Conservation (phyloP, 148 eudicot genomes). For the Cornus controversa region DNA sequence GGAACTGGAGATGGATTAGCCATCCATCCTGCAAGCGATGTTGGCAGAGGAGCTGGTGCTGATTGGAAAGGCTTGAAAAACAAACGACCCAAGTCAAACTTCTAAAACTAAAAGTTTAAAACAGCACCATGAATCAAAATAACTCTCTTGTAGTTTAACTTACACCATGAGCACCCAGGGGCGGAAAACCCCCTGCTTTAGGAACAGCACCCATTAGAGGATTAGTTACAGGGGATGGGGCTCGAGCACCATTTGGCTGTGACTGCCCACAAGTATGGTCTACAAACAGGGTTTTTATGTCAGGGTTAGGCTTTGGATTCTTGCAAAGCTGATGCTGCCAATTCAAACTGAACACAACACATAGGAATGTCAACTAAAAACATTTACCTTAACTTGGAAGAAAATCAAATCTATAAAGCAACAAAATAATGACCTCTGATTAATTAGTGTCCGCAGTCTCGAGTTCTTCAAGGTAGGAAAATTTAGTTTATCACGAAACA, state of each 20-base stretch:
- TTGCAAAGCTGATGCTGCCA: conserved; percentile 99
- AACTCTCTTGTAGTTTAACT: conserved; percentile 24
- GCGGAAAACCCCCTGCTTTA: conserved; percentile 77
- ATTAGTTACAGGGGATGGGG: conserved; percentile 82
- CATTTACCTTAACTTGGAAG: neutral
- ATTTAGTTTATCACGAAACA: conserved; percentile 79
- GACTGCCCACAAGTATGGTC: conserved; percentile 92
- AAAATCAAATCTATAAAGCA: neutral
- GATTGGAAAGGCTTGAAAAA: conserved; percentile 68
- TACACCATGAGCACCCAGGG: conserved; percentile 86
- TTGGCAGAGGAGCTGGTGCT: conserved; percentile 57
- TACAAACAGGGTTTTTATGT: conserved; percentile 85
- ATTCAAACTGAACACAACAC: conserved; percentile 57
- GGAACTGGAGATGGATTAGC: conserved; percentile 73
- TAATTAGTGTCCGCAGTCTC: conserved; percentile 75
- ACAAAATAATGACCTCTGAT: conserved; percentile 61
- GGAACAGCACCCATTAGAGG: conserved; percentile 67
- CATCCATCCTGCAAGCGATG: conserved; percentile 88
- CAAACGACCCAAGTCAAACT: conserved; percentile 18
- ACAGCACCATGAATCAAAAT: neutral
- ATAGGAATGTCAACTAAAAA: conserved; percentile 10
- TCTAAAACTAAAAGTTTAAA: conserved; percentile 4
- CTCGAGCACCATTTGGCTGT: conserved; percentile 82
- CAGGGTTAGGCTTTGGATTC: conserved; percentile 85
- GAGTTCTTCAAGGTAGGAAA: conserved; percentile 74